phyloP scores from a whole-genome alignment of 225 moss, liverwort and hornwort genomes.

The Sphagnum contortum region DNA sequence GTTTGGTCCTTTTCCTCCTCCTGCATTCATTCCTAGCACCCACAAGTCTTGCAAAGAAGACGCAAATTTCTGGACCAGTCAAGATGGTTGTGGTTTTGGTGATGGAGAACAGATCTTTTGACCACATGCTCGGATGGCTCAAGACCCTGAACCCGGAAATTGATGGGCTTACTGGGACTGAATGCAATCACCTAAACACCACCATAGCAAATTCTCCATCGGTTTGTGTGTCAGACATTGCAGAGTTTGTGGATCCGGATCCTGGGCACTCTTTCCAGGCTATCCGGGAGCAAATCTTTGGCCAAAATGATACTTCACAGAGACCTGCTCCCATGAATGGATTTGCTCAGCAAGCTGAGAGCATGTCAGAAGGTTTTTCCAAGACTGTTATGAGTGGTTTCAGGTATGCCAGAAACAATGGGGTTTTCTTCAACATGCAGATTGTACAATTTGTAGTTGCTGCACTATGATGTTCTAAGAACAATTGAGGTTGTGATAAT shows the following conservation, averaged over 20 bases:
- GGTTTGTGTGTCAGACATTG: conserved; percentile 44
- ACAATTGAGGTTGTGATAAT: too few relatives aligned
- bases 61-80: conserved; percentile 47
- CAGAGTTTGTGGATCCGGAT: conserved; percentile 63
- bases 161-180: conserved; percentile 52
- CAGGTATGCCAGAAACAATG: conserved; percentile 17
- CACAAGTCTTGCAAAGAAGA: conserved; percentile 21
- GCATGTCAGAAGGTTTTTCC: conserved; percentile 70
- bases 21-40: conserved; percentile 28
- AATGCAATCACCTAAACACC: conserved; percentile 36
- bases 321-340: conserved; percentile 94
- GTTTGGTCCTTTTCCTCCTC: conserved; percentile 34
- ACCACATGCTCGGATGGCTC: conserved; percentile 64
- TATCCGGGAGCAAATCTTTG: conserved; percentile 57
- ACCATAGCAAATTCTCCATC: conserved; percentile 29
- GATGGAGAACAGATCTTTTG: conserved; percentile 68
- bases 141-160: conserved; percentile 49
- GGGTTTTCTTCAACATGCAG: too few relatives aligned
- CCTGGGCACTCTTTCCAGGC: conserved; percentile 67
- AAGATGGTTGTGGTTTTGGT: conserved; percentile 57
- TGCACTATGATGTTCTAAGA: too few relatives aligned
- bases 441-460: too few relatives aligned
- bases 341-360: conserved; percentile 90
- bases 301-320: conserved; percentile 49
- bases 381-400: conserved; percentile 84